Base-by-base conservation (phyloP, 139 green algal genomes). In the Desmodesmus armatus region DNA sequence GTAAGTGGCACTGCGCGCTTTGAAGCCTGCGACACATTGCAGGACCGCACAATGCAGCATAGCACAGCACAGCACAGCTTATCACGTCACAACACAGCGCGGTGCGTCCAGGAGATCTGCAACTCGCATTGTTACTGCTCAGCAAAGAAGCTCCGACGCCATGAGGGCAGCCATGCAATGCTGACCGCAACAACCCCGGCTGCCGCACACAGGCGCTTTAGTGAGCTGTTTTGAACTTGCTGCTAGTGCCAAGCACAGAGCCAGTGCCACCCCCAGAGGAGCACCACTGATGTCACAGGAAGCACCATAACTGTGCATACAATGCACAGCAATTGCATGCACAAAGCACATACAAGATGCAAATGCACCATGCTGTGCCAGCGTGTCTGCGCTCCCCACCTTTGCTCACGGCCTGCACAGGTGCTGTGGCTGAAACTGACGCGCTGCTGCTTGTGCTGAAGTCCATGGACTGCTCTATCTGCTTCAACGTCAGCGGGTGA, bases 401-500 rank as follows among this genome's bases (percentile, higher is more conserved):
- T 55, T 82, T 82, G 9, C 55, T 55, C 21, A 82, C 35, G 40
- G 53, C 76, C 19, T 58, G 55, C 37, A 82, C 55, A 41, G 53
- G 29, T 7, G 76, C 51, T 27, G 23, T 33, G 27, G 23, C 40
- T 27, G 76, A 9, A 1, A 55, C 75, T 23, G 33, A 53, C 23
- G 55, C 76, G 27, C 55, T 55, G 37, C 55, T 29, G 5, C 55
- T 82, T 3, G 53, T 82, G 31, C 55, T 72, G 7, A 82, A 40
- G 27, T 55, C 76, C 43, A 55, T 55, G 3, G 76, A 60, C 55
- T 82, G 76, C 76, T 82, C 76, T 41, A 51, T 25, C 55, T 82
- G 76, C 71, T 79, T 21, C 47, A 33, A 23, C 2, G 76, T 65
- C 76, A 82, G 37, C 37, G 76, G 76, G n/a, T 82, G 76, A 5